Percentiles rank a stretch among this genome's conserved stretches.
These are phyloP conservation scores for Yamadazyma takamatsuzukensis DNA, from an alignment of 805 yeast species.

Conservation along the genomic window DNA sequence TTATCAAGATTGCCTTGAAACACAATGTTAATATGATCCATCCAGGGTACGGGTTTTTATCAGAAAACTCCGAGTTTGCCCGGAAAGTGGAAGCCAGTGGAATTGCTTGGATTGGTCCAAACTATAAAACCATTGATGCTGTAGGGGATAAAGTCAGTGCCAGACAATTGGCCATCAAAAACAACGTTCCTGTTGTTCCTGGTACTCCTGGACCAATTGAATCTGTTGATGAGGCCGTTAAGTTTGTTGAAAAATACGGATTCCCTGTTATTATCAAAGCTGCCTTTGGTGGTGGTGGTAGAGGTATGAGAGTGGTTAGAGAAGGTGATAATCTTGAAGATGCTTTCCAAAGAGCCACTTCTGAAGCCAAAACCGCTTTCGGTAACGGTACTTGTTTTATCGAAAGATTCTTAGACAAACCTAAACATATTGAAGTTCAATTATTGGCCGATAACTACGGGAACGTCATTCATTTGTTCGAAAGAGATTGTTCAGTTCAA, in stretches of 20 bases:
- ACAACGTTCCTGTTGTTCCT: conserved; percentile 90
- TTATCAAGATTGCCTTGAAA: conserved; percentile 53
- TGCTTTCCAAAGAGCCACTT: conserved; percentile 89
- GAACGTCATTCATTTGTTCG: conserved; percentile 91
- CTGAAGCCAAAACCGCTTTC: conserved; percentile 93
- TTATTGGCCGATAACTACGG: conserved; percentile 91
- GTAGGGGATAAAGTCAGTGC: conserved; percentile 98
- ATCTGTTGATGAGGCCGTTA: conserved; percentile 68
- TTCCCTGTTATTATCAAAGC: conserved; percentile 97
- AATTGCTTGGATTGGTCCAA: conserved; percentile 95
- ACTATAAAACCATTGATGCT: conserved; percentile 79
- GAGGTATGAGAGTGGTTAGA: conserved; percentile 99
- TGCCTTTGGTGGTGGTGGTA: conserved; percentile 99
- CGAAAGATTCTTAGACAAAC: conserved; percentile 90
- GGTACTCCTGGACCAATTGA: conserved; percentile 98
- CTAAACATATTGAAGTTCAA: conserved; percentile 98
- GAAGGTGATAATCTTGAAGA: conserved; percentile 92
- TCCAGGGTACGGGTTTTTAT: conserved; percentile 72
- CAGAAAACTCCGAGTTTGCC: conserved; percentile 87
- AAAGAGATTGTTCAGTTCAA: conserved; percentile 99
- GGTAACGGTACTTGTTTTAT: conserved; percentile 98
- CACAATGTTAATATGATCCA: conserved; percentile 84
- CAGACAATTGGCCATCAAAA: conserved; percentile 75
- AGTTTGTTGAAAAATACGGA: conserved; percentile 80
- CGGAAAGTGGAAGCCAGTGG: conserved; percentile 86